These are phyloP conservation scores for Fusarium sp. DNA, from an alignment of 2,329 filamentous ascomycete species.

Conservation along the genomic window DNA sequence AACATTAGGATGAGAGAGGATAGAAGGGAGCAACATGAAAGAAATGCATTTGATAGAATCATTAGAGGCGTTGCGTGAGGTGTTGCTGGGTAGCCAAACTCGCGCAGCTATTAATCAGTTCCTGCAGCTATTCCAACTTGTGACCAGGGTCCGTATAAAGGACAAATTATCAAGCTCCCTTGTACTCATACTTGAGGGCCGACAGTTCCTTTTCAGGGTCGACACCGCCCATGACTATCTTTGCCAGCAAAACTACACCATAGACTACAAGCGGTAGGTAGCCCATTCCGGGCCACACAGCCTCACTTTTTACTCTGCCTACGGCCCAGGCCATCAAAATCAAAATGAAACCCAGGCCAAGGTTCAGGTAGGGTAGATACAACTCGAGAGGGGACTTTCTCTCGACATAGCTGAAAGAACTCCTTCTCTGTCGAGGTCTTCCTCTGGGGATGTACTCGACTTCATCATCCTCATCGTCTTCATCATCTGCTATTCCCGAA, in stretches of 20 bases:
- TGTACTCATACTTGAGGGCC: constrained; percentile 73
- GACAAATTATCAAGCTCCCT: constrained; percentile 66
- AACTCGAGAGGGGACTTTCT: constrained; percentile 62
- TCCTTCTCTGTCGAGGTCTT: constrained; percentile 31
- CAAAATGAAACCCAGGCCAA: constrained; percentile 66
- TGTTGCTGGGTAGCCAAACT: constrained; percentile 2
- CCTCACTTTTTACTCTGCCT: constrained; percentile 47
- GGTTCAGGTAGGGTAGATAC: constrained; percentile 72
- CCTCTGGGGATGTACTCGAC: constrained; percentile 19
- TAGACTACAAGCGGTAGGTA: constrained; percentile 70
- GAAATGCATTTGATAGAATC: constrained; percentile 23
- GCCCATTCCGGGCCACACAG: constrained; percentile 58
- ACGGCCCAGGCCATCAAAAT: constrained; percentile 57
- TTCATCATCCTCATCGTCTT: constrained; percentile 30
- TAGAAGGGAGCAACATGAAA: constrained; percentile 26
- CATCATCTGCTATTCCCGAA: constrained; percentile 24
- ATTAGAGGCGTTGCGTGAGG: not conserved
- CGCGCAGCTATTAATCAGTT: not conserved
- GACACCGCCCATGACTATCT: constrained; percentile 75
- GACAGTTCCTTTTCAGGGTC: constrained; percentile 75
- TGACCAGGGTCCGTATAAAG: not conserved
- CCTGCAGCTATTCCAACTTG: not conserved
- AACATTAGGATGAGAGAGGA: constrained; percentile 22
- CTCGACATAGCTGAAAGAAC: constrained; percentile 37
- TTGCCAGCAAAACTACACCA: constrained; percentile 68